These are phyloP conservation scores for Akanthomyces dipterigenus DNA, from an alignment of 2,329 filamentous ascomycete genomes.

Conservation along the genomic window DNA sequence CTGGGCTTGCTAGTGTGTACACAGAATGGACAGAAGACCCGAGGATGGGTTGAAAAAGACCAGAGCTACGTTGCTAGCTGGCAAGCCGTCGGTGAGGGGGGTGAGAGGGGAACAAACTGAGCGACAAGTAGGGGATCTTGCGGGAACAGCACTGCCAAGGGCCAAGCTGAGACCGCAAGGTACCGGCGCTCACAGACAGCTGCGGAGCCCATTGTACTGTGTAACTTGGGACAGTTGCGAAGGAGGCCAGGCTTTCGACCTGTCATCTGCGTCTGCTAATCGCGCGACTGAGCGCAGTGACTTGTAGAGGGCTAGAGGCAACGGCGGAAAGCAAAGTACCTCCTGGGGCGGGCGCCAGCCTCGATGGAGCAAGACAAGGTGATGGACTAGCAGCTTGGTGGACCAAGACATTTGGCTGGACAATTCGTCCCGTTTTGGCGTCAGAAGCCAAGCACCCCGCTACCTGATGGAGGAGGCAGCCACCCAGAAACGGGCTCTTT, in stretches of 20 bases:
- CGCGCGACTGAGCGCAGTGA: constrained; percentile 10
- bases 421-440: constrained; percentile 3
- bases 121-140: not conserved
- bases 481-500: not conserved
- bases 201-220: not conserved
- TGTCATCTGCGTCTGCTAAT: constrained; percentile 12
- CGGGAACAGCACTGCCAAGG: not conserved
- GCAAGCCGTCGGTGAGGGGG: not conserved
- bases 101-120: not conserved
- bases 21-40: not conserved
- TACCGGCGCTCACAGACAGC: not conserved
- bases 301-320: not conserved
- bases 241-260: constrained; percentile 3
- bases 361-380: constrained; percentile 3
- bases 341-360: not conserved
- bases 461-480: constrained; percentile 8
- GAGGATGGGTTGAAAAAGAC: not conserved
- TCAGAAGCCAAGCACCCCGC: not conserved
- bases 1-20: not conserved
- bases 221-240: not conserved
- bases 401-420: constrained; percentile 10
- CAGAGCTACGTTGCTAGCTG: not conserved
- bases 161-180: not conserved
- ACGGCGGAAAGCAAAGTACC: not conserved
- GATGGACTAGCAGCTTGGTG: constrained; percentile 1